Evolutionary conservation across 768 basidiomycete genomes (phyloP), one percentile per base, ranked within the genome.

Genomic region (Mycena galopus): DNA sequence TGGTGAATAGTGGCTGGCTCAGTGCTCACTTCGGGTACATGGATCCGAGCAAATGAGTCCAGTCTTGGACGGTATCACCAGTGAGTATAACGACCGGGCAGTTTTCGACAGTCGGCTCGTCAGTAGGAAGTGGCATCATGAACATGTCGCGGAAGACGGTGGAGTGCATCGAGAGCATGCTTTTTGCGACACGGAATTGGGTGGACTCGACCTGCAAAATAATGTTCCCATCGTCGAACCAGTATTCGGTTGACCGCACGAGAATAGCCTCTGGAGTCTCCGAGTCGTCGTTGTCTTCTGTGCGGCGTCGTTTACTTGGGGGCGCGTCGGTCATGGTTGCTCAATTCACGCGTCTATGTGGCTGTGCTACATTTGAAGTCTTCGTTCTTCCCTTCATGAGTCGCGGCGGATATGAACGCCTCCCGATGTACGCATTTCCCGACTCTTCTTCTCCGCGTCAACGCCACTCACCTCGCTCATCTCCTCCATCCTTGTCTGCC

Each of bases 391-490:
- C 56, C 44, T 37, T 30, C 60, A 74, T 74, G 73, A 74, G 62
- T 39, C 81, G 83, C 70, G 78, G 77, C 69, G 82, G 81, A 61
- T 86, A 88, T 79, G 87, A 87, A 74, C 85, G 87, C 60, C 82
- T 88, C 16, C 88, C 89, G 35, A 83, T 88, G 83, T 88, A 88
- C 79, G 83, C 84, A 27, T 77, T 78, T 72, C 78, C 79, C 39
- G 75, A 77, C 53, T 81, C 82, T 71, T 70, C 79, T 59, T 70
- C 79, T 59, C 77, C 79, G 67, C 82, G 78, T 71, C 78, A 76
- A 50, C 79, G 78, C 17, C 78, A 76, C 68, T 73, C 78, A 70
- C 64, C 73, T 29, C 58, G 51, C 50, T 53, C 42, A 66, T 62
- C 65, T 55, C 57, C 67, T 37, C 69, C 29, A 8, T 57, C 21